A percentile compares a stretch with the other conserved stretches of the same genome.
Evolutionary conservation across 192 early-diverging fungal genomes (phyloP).

Genomic region (Radiomyces spectabilis): DNA sequence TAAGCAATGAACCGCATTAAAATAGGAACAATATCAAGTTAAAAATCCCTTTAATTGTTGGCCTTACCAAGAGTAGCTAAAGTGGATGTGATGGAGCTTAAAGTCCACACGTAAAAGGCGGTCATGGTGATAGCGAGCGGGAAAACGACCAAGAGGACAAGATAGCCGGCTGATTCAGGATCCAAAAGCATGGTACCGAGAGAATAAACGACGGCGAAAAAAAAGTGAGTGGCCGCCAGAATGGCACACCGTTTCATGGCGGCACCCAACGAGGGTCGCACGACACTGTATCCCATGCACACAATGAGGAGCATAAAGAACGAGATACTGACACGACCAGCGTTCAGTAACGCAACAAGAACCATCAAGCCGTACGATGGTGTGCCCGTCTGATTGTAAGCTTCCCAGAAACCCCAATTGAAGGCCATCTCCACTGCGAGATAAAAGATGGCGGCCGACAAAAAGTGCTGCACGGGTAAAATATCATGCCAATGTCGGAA

Average conservation of each 20-base stretch:
- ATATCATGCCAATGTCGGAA: slow-evolving; percentile 84
- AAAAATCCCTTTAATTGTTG: background rate
- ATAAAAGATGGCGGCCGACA: slow-evolving; percentile 77
- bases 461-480: slow-evolving; percentile 86
- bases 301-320: slow-evolving; percentile 97
- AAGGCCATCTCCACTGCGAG: slow-evolving; percentile 88
- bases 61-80: slow-evolving; percentile 51
- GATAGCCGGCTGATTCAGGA: slow-evolving; percentile 56
- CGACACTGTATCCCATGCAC: slow-evolving; percentile 93
- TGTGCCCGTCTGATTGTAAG: slow-evolving; percentile 56
- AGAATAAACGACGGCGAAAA: slow-evolving; percentile 83
- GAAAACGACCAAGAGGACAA: slow-evolving; percentile 74
- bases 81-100: slow-evolving; percentile 74
- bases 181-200: slow-evolving; percentile 68
- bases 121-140: slow-evolving; percentile 89
- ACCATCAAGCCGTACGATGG: slow-evolving; percentile 55
- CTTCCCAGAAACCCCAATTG: slow-evolving; percentile 79
- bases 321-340: slow-evolving; percentile 83
- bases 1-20: background rate
- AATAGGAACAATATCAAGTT: background rate
- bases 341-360: slow-evolving; percentile 73
- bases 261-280: slow-evolving; percentile 82
- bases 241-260: slow-evolving; percentile 84
- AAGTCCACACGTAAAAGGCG: slow-evolving; percentile 90
- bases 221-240: slow-evolving; percentile 76